Percentiles rank a stretch among this genome's conserved stretches.
These are phyloP conservation scores for Papiliotrema flavescens DNA, from an alignment of 1,284 basidiomycete genomes.

Conservation along the genomic window DNA sequence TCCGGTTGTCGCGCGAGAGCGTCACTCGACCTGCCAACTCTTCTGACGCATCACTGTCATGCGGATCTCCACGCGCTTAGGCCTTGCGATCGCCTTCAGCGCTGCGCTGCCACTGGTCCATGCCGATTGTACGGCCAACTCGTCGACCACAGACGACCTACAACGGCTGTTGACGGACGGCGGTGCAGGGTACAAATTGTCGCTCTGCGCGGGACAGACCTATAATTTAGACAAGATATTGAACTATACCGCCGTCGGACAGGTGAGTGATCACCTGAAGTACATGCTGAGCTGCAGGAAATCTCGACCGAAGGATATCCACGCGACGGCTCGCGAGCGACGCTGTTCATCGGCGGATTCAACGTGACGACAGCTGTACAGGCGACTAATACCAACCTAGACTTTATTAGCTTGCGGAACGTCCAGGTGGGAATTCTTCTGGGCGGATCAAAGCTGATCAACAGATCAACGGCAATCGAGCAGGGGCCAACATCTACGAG, in stretches of 20 bases:
- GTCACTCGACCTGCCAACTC: not conserved
- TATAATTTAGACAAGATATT: slow-evolving; percentile 65
- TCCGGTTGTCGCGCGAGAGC: not conserved
- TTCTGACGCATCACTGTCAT: not conserved
- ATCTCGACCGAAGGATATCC: slow-evolving; percentile 74
- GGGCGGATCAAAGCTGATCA: not conserved
- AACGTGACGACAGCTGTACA: slow-evolving; percentile 61
- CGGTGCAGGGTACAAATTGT: slow-evolving; percentile 61
- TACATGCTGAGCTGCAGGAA: slow-evolving; percentile 54
- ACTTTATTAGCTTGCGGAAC: slow-evolving; percentile 62
- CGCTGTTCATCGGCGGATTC: slow-evolving; percentile 58
- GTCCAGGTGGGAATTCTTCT: slow-evolving; percentile 56
- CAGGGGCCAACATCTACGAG: slow-evolving; percentile 28
- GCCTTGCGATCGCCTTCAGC: not conserved
- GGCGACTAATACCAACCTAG: slow-evolving; percentile 60
- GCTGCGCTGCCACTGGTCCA: not conserved
- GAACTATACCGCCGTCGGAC: slow-evolving; percentile 58
- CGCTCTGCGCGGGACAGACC: slow-evolving; percentile 60
- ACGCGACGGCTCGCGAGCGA: slow-evolving; percentile 55
- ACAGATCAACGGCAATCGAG: slow-evolving; percentile 47
- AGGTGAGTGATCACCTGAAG: slow-evolving; percentile 21
- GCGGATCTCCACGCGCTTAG: not conserved
- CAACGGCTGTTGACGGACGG: slow-evolving; percentile 64
- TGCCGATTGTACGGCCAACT: slow-evolving; percentile 46
- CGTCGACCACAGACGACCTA: slow-evolving; percentile 62